Evolutionary conservation across 139 green algal species (phyloP), one percentile per base, ranked within the genome.

Genomic region (Closterium sp.): DNA sequence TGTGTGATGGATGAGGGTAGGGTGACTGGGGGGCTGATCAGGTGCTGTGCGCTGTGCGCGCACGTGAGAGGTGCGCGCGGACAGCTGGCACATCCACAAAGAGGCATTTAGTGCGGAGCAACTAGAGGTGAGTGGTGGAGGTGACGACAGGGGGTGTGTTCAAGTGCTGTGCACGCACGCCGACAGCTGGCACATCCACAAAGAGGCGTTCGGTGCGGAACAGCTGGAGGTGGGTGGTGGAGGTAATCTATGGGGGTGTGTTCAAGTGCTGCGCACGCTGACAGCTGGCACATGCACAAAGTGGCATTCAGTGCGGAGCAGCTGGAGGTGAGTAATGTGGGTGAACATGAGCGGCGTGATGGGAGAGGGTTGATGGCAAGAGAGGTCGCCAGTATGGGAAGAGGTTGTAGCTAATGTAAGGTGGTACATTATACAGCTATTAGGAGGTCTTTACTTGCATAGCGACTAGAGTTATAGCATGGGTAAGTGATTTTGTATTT

Each of bases 131-230:
- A 32, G 90, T 87, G 45, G 89, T 95, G n/a, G 90, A 50, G n/a
- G 94, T 94, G n/a, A 93, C n/a, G 95, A 29, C 89, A 91, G 50
- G 88, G 93, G 42, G 42, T n/a, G 42, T 5, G 42, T 7, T 13
- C 10, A 79, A 79, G 62, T 5, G 62, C 38, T 50, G 38, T 9
- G 38, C 62, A 79, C 62, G 62, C 19, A 24, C 62, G 62, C 62
- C 22, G 90, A 95, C 90, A 94, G 90, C 17, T 95, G 92, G 90
- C 31, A 45, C 19, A n/a, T 95, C 21, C 92, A 91, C 22, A 62
- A 85, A 0, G 29, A 84, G 70, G 85, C 34, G 0, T 95, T 95
- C 94, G 89, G 34, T 34, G 10, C 24, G 13, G 92, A 95, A 42
- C 90, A 94, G 88, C 85, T 92, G 84, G 94, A 95, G 88, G 91